Evolutionary conservation across 129 eudicot species (phyloP), one percentile per base, ranked within the genome.

Genomic region (Escallonia rubra): DNA sequence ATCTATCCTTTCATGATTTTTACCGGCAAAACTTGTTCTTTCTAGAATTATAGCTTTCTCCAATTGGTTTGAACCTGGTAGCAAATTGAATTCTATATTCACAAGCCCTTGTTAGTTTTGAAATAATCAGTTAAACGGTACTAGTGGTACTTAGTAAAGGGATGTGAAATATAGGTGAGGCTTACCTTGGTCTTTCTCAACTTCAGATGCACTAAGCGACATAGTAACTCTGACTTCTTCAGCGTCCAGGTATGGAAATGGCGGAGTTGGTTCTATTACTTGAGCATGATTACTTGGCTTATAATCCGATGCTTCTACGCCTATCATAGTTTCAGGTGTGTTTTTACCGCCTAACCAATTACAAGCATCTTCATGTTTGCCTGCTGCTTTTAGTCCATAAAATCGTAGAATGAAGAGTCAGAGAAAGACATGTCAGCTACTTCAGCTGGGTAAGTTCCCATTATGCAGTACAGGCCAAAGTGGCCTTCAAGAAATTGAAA

Each of bases 101-200:
- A 46, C 10, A 6, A 46, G 50, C 6, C 6, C 50, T 5, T 5
- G 9, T 5, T 46, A 46, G 50, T 46, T 4, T 54, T n/a, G 34
- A 54, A 12, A 54, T 14, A 3, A 54, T 11, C 23, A 16, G 3
- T 4, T 14, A 54, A 54, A 54, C 14, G 59, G 14, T 16, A 54
- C 14, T 14, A 54, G n/a, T 54, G 34, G 34, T 23, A 23, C 34
- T 12, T 13, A 34, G 7, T 54, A 3, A 2, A 14, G 13, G 14
- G 59, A 54, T 0, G 16, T 54, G 14, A 54, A 14, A 13, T 11
- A 54, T 54, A 34, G 10, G 39, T 52, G 13, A 49, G 46, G 43
- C 38, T 52, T 67, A 67, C 71, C 71, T 41, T 50, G 68, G 55
- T 15, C 56, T 16, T 15, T 66, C 16, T 52, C 61, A 67, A 43